A percentile compares a stretch with the other conserved stretches of the same genome.
Conservation (phyloP, 2,329 filamentous ascomycete genomes). For the Fusarium heterosporum region DNA sequence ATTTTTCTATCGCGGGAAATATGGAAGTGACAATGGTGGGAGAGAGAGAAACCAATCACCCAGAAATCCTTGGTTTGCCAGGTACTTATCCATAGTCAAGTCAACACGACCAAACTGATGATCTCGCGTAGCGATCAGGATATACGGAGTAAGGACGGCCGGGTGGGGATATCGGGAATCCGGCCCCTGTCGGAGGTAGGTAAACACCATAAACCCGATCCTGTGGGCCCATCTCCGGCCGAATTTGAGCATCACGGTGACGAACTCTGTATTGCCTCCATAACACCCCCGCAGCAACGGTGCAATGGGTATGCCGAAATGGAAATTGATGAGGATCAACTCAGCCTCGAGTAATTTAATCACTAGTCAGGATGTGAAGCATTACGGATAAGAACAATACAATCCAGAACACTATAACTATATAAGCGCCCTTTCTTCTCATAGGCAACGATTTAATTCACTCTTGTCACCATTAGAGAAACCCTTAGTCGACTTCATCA, state of each 20-base stretch:
- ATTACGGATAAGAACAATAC: background rate
- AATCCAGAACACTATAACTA: background rate
- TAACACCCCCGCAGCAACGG: background rate
- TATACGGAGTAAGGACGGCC: background rate
- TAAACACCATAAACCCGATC: slow-evolving; percentile 34
- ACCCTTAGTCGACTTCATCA: background rate
- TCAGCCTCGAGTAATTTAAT: background rate
- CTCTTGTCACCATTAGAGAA: background rate
- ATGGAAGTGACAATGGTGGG: too few species aligned
- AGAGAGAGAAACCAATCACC: too few species aligned
- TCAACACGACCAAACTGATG: background rate
- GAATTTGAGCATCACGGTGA: slow-evolving; percentile 15
- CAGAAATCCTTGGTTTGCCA: too few species aligned
- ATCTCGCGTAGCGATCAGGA: slow-evolving; percentile 7
- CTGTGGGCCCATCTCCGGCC: slow-evolving; percentile 30
- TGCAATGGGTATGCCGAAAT: background rate
- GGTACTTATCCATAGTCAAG: background rate
- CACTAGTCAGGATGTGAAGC: background rate
- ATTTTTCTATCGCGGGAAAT: slow-evolving; percentile 57
- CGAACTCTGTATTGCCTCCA: background rate
- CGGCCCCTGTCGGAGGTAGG: slow-evolving; percentile 23
- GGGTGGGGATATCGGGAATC: slow-evolving; percentile 25
- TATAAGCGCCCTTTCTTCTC: slow-evolving; percentile 5
- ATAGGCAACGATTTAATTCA: background rate
- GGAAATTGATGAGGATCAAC: background rate